Conservation (phyloP, 2,329 filamentous ascomycete species). For the Alternaria brassicae region DNA sequence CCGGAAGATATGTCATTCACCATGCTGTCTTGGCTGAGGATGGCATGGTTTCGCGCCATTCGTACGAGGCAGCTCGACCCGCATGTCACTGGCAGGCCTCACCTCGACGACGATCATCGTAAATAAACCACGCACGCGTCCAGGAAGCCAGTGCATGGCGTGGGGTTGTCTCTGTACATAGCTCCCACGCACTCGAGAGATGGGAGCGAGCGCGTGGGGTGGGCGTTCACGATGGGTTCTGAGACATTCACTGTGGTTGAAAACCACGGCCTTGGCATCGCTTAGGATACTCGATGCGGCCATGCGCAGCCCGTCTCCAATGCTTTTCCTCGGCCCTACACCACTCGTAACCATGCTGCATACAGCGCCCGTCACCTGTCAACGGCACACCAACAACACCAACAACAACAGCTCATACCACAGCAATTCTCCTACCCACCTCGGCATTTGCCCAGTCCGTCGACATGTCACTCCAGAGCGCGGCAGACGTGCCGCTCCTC, state of each 20-base stretch:
- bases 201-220: slow-evolving; percentile 22
- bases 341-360: slow-evolving; percentile 20
- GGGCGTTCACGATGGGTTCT: slow-evolving; percentile 14
- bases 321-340: slow-evolving; percentile 17
- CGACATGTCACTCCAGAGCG: slow-evolving; percentile 50
- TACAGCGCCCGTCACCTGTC: slow-evolving; percentile 23
- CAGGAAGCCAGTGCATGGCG: slow-evolving; percentile 11
- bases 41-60: slow-evolving; percentile 25
- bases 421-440: slow-evolving; percentile 5
- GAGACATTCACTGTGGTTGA: slow-evolving; percentile 26
- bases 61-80: slow-evolving; percentile 18
- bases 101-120: slow-evolving; percentile 11
- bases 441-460: too few relatives aligned
- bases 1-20: slow-evolving; percentile 5
- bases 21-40: slow-evolving; percentile 40
- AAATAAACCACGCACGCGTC: slow-evolving; percentile 7
- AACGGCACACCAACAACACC: slow-evolving; percentile 11
- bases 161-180: slow-evolving; percentile 15
- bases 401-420: slow-evolving; percentile 4
- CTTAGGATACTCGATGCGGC: slow-evolving; percentile 24
- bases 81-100: slow-evolving; percentile 16
- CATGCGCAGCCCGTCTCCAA: slow-evolving; percentile 1
- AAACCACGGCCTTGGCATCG: slow-evolving; percentile 29
- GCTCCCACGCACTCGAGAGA: slow-evolving; percentile 5
- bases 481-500: slow-evolving; percentile 77